phyloP scores from a whole-genome alignment of 148 eudicot species.

The Cornus suecica region DNA sequence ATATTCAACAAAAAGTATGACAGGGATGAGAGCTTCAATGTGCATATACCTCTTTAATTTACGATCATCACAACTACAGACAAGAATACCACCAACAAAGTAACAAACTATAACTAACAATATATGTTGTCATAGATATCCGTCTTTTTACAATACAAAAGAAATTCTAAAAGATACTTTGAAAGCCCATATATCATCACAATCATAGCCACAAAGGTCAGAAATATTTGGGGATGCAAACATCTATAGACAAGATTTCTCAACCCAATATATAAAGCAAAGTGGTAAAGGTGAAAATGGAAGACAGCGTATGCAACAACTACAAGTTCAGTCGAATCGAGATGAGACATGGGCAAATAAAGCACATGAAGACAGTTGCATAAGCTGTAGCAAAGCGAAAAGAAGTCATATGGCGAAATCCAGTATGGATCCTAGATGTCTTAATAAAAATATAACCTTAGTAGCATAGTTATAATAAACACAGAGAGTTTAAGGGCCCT shows the following conservation, averaged over 20 bases:
- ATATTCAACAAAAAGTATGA: background rate
- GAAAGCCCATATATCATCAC: background rate
- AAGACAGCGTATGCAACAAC: background rate
- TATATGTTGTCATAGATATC: background rate
- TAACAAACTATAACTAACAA: background rate
- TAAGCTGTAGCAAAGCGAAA: background rate
- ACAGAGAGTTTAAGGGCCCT: too few relatives aligned
- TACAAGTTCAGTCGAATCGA: background rate
- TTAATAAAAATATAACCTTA: too few relatives aligned
- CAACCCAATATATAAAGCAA: background rate
- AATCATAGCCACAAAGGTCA: background rate
- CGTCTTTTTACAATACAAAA: background rate
- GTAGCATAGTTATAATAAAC: too few relatives aligned
- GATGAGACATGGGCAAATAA: background rate
- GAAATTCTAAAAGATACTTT: background rate
- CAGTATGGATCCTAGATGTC: too few relatives aligned
- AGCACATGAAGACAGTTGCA: background rate
- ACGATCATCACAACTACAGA: background rate
- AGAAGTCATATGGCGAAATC: too few relatives aligned
- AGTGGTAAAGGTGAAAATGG: background rate
- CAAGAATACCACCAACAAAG: background rate
- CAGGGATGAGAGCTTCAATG: too few relatives aligned
- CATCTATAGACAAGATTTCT: background rate
- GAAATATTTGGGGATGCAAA: background rate
- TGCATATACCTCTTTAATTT: too few relatives aligned